These are phyloP conservation scores for Hawksworthiomyces lignivorus DNA, from an alignment of 2,329 filamentous ascomycete species.

Conservation along the genomic window DNA sequence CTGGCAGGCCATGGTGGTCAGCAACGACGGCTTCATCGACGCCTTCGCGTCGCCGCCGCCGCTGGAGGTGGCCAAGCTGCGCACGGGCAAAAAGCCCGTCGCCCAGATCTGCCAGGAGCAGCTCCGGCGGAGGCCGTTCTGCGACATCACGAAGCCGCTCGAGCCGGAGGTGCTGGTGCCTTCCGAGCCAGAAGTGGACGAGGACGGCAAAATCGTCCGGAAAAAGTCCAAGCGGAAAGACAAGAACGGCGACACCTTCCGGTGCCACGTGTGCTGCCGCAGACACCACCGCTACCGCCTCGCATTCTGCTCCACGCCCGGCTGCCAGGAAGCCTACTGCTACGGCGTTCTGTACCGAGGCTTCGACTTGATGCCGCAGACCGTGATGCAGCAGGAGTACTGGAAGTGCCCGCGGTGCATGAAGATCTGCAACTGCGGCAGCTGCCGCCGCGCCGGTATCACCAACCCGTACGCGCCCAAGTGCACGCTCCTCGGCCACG, in stretches of 20 bases:
- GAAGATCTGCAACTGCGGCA: constrained; percentile 78
- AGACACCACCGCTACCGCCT: constrained; percentile 79
- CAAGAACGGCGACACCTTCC: constrained; percentile 47
- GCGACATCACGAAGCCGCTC: constrained; percentile 63
- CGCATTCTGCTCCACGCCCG: constrained; percentile 62
- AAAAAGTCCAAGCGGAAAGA: constrained; percentile 49
- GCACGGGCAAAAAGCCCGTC: constrained; percentile 65
- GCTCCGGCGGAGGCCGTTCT: constrained; percentile 69
- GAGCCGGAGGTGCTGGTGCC: constrained; percentile 41
- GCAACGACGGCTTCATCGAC: constrained; percentile 61
- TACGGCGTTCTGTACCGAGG: constrained; percentile 89
- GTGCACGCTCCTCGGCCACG: constrained; percentile 80
- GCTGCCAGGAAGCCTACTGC: constrained; percentile 73
- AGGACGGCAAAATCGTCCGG: constrained; percentile 53
- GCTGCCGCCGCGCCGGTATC: constrained; percentile 59
- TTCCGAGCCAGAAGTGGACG: constrained; percentile 50
- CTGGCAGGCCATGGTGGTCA: constrained; percentile 74
- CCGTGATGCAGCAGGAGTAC: constrained; percentile 67
- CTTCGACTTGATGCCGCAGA: constrained; percentile 81
- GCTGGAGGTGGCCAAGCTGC: constrained; percentile 61
- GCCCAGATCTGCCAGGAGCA: constrained; percentile 95
- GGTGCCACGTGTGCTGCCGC: constrained; percentile 78
- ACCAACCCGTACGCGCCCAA: constrained; percentile 78
- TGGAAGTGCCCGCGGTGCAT: constrained; percentile 89
- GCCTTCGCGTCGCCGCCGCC: constrained; percentile 60